phyloP scores from a whole-genome alignment of 75 land plant genomes.

The Selaginella tamariscina region DNA sequence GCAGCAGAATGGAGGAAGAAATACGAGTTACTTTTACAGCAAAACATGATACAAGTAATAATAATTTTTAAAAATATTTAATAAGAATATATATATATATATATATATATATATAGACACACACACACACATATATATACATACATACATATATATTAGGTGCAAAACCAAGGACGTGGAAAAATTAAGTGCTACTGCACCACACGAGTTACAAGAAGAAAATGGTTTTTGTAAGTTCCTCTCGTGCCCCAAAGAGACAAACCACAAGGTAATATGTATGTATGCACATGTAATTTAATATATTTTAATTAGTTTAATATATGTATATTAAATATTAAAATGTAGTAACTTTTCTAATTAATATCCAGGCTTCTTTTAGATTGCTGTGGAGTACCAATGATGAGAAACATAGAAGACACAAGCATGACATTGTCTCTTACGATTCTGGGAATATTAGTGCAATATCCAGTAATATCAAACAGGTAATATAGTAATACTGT shows the following conservation, averaged over 20 bases:
- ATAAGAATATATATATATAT: too few species aligned
- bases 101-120: too few species aligned
- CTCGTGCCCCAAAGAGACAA: background rate
- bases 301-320: background rate
- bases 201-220: background rate
- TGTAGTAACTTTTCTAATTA: conserved; percentile 9
- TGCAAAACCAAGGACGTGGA: too few species aligned
- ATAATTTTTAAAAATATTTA: background rate
- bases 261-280: background rate
- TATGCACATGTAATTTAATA: background rate
- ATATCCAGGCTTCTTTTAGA: conserved; percentile 61
- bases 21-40: conserved; percentile 35
- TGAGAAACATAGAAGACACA: conserved; percentile 49
- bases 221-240: background rate
- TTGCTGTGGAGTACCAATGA: conserved; percentile 70
- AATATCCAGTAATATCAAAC: conserved; percentile 71
- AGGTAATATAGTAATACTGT: too few species aligned
- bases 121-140: too few species aligned
- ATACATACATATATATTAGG: too few species aligned
- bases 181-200: too few species aligned
- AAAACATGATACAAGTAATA: background rate
- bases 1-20: conserved; percentile 91
- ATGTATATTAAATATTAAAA: background rate
- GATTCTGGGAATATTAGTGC: conserved; percentile 83
- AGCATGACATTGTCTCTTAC: conserved; percentile 90